Percentiles rank a stretch among this genome's conserved stretches.
phyloP scores from a whole-genome alignment of 2,329 filamentous ascomycete genomes.

The Nemania serpens region DNA sequence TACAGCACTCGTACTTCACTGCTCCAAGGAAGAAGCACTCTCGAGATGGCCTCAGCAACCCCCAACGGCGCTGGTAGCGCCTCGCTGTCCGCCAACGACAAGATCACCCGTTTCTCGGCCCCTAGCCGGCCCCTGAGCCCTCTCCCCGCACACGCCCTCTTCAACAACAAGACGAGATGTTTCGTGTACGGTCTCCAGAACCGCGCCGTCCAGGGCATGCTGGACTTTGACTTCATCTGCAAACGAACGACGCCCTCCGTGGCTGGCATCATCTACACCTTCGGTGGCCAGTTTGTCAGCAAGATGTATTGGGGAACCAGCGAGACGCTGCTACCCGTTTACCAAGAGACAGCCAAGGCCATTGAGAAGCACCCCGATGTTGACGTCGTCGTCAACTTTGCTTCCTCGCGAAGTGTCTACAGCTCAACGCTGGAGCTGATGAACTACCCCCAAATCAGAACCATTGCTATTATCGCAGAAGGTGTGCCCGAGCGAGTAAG shows the following conservation, averaged over 20 bases:
- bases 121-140: constrained; percentile 92
- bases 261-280: constrained; percentile 99
- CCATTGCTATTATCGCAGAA: constrained; percentile 98
- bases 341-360: constrained; percentile 92
- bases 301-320: constrained; percentile 99
- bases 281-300: constrained; percentile 99
- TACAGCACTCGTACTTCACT: constrained; percentile 4
- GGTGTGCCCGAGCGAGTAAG: constrained; percentile 96
- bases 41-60: constrained; percentile 61
- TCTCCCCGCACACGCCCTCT: constrained; percentile 84
- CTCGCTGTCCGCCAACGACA: constrained; percentile 85
- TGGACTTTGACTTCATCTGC: constrained; percentile 99
- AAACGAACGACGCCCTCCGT: constrained; percentile 96
- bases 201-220: constrained; percentile 87
- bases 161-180: constrained; percentile 99
- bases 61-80: constrained; percentile 55
- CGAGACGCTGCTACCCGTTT: constrained; percentile 97
- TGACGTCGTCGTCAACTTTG: constrained; percentile 98
- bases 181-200: constrained; percentile 99
- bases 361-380: constrained; percentile 96
- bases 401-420: constrained; percentile 98
- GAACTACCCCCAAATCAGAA: constrained; percentile 95
- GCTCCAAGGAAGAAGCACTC: constrained; percentile 23
- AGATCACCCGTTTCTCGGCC: constrained; percentile 94
- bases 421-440: constrained; percentile 98